These are phyloP conservation scores for Prillingera fragicola DNA, from an alignment of 1,284 basidiomycete genomes.

Conservation along the genomic window DNA sequence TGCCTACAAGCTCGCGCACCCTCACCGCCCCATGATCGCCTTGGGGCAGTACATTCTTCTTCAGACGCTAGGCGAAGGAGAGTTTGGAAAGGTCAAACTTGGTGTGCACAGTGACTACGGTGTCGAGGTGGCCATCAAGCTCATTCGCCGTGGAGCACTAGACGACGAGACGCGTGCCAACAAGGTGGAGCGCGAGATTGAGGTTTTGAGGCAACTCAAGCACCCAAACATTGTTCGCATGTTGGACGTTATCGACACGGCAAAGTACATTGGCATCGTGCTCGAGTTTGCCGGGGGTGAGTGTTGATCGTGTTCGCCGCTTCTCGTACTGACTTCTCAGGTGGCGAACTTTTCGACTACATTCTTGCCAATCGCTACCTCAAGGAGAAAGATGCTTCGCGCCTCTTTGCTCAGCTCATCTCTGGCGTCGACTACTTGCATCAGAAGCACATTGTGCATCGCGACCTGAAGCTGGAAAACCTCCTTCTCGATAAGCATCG, in stretches of 20 bases:
- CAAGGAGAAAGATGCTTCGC: slow-evolving; percentile 88
- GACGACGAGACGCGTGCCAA: slow-evolving; percentile 80
- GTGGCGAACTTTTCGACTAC: slow-evolving; percentile 97
- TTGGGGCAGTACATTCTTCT: slow-evolving; percentile 93
- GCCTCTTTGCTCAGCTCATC: slow-evolving; percentile 95
- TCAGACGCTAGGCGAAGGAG: slow-evolving; percentile 94
- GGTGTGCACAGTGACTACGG: slow-evolving; percentile 92
- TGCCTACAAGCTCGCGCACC: slow-evolving; percentile 77
- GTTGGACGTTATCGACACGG: slow-evolving; percentile 98
- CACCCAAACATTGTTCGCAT: slow-evolving; percentile 98
- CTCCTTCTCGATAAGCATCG: slow-evolving; percentile 92
- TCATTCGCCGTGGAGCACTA: slow-evolving; percentile 89
- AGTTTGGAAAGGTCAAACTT: slow-evolving; percentile 99
- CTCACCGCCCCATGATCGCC: slow-evolving; percentile 76
- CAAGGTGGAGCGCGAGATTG: slow-evolving; percentile 97
- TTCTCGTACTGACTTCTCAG: slow-evolving; percentile 45
- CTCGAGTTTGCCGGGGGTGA: slow-evolving; percentile 86
- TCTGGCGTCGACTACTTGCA: slow-evolving; percentile 99
- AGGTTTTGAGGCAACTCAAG: slow-evolving; percentile 85
- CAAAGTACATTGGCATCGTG: slow-evolving; percentile 99
- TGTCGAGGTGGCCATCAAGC: slow-evolving; percentile 98
- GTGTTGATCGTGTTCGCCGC: slow-evolving; percentile 18
- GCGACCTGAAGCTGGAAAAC: slow-evolving; percentile 98
- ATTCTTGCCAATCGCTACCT: slow-evolving; percentile 97
- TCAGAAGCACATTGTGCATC: slow-evolving; percentile 97